Conservation (phyloP, 345 rosid species). For the Isatis tinctoria region DNA sequence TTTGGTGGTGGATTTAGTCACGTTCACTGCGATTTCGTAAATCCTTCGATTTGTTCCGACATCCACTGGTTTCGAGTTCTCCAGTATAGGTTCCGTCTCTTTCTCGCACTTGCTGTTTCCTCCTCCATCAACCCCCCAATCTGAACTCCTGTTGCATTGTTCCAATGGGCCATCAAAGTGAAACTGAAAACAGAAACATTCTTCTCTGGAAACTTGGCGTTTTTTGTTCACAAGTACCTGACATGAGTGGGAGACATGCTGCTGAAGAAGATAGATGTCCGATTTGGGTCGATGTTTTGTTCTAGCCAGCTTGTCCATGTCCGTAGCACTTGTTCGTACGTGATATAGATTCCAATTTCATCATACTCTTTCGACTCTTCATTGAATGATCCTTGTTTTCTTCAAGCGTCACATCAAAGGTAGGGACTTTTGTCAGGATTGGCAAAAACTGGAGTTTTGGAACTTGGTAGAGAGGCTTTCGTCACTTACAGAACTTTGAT, state of each 20-base stretch:
- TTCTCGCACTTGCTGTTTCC: constrained; percentile 57
- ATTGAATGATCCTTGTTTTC: constrained; percentile 56
- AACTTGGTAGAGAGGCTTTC: constrained; percentile 3
- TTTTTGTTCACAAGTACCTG: constrained; percentile 33
- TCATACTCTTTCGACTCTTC: constrained; percentile 49
- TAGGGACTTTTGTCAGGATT: neutral
- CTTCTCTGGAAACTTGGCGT: neutral
- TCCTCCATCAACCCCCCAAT: constrained; percentile 52
- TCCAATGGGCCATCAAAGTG: neutral
- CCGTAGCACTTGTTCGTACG: constrained; percentile 50
- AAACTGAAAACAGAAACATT: neutral
- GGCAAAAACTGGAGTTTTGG: neutral
- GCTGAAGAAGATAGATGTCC: constrained; percentile 65
- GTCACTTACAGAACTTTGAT: constrained; percentile 52
- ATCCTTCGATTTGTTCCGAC: constrained; percentile 66
- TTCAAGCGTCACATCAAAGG: neutral
- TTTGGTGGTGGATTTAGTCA: constrained; percentile 41
- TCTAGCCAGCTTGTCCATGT: constrained; percentile 77
- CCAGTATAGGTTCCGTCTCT: constrained; percentile 55
- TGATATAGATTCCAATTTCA: constrained; percentile 41
- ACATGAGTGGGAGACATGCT: constrained; percentile 77
- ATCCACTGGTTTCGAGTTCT: constrained; percentile 32
- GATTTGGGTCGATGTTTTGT: constrained; percentile 52
- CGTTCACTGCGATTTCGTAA: constrained; percentile 40
- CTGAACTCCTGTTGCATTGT: constrained; percentile 50